Base-by-base conservation (phyloP, 306 rosid genomes). In the Datisca glomerata region DNA sequence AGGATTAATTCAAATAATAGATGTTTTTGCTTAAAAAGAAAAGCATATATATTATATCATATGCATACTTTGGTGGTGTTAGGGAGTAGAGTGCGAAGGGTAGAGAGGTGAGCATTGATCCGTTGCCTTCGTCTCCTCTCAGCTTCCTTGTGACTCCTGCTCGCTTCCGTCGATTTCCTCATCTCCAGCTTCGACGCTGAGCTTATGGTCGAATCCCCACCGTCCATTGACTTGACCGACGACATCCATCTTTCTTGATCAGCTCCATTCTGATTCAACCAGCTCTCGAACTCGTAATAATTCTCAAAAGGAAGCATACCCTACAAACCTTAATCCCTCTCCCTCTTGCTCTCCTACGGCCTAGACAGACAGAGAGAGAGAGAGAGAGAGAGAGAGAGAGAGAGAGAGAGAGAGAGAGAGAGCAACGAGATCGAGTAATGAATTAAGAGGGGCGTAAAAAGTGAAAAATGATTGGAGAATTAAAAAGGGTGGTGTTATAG, bases 111-210 rank as follows among this genome's bases (percentile, higher is more conserved):
- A 45, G 78, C 47, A 59, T 87, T 87, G 85, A 82, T 87, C 55
- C 96, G 60, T 55, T 87, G 89, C 56, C 96, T 55, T 69, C 96
- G 94, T 47, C 85, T 71, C 63, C 93, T 82, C 68, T 87, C 96
- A 0, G 93, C 87, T 53, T 87, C 96, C 72, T 81, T 79, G 59
- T 82, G 96, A 53, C 85, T 87, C 64, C 55, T 69, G 51, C 92
- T 73, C 10, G 86, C 78, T 47, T 68, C 84, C 10, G 56, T 49
- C 15, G 86, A 79, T 43, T 64, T 83, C 6, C 61, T 55, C 6
- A 45, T 62, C 17, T 74, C 81, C 3, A 46, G 2, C 18, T 40
- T 64, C 1, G 73, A 53, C 14, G 61, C 57, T 3, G 73, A 47
- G 57, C 57, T 60, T 18, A 56, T 22, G 40, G 43, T 11, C 10